Base-by-base conservation (phyloP, 495 filamentous ascomycete genomes). In the Chlorociboria aeruginascens region DNA sequence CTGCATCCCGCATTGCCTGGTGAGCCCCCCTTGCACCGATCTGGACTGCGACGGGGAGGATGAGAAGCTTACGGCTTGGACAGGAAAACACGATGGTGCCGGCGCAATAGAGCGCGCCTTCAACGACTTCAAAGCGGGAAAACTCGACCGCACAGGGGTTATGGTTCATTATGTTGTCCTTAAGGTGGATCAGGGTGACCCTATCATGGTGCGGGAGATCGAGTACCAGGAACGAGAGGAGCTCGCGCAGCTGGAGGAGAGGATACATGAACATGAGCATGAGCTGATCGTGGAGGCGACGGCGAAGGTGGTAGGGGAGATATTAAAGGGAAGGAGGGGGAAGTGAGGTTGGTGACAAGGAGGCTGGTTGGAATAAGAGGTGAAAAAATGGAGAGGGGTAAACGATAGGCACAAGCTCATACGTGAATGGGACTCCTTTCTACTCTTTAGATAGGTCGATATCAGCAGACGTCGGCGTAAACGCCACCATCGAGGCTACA, bases 91-190 rank as follows among this genome's bases (percentile, higher is more conserved):
- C 57, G 82, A 92, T 62, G 87, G 87, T 7, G 77, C 82, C 38
- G 69, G 76, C 50, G 87, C 85, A 2, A 93, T 96, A 52, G 73
- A 81, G 48, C 72, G 87, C 13, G 89, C 89, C 16, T 83, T 82
- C 63, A 70, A 76, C 32, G 86, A 85, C 43, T 93, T 79, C 63
- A 56, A 81, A 59, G 74, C 74, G 17, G 85, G 83, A 7, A 77
- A 76, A 61, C 75, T 90, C 33, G 66, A 64, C 40, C 95, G 88
- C 1, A 89, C 89, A 1, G 81, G 92, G n/a, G 53, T 59, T 8
- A 95, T 97, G 89, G 79, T 93, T 3, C 89, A 95, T 64, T 80
- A 86, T 59, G 86, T 95, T 39, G 85, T 95, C 54, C 74, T 71
- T 34, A 80, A 89, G 56, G 87, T 94, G 35, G 89, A 95, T 64